These are phyloP conservation scores for Trichaptum fuscoviolaceum DNA, from an alignment of 768 basidiomycete genomes.

Conservation along the genomic window DNA sequence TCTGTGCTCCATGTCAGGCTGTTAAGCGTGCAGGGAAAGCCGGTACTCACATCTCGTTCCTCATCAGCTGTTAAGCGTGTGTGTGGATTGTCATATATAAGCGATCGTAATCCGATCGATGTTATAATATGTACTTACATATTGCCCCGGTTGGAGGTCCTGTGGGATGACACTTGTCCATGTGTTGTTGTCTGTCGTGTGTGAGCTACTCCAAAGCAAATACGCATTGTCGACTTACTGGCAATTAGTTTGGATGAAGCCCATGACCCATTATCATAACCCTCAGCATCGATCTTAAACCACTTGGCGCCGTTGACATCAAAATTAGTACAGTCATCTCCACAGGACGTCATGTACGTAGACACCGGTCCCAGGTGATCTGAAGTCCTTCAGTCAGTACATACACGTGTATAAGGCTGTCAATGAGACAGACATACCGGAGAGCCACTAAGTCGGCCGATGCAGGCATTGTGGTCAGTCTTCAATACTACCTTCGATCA, in stretches of 20 bases:
- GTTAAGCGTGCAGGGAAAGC: background rate
- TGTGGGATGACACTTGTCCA: constrained; percentile 42
- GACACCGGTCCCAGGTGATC: constrained; percentile 47
- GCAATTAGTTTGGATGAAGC: constrained; percentile 38
- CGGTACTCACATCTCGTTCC: constrained; percentile 40
- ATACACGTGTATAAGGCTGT: background rate
- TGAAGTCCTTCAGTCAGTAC: constrained; percentile 12
- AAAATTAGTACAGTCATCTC: constrained; percentile 32
- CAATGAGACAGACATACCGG: constrained; percentile 11
- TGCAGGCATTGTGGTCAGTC: constrained; percentile 3
- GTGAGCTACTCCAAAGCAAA: constrained; percentile 7
- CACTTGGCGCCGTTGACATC: constrained; percentile 34
- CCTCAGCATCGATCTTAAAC: constrained; percentile 46
- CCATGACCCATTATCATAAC: constrained; percentile 39
- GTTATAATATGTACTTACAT: constrained; percentile 33
- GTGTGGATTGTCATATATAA: background rate
- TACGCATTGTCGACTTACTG: constrained; percentile 23
- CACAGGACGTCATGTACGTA: constrained; percentile 49
- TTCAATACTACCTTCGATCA: background rate
- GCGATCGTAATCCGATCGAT: constrained; percentile 2
- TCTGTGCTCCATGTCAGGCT: constrained; percentile 19
- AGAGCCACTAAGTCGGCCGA: constrained; percentile 19
- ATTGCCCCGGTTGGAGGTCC: constrained; percentile 40
- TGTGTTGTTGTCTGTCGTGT: constrained; percentile 25
- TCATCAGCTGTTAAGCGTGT: constrained; percentile 31